A percentile compares a stretch with the other conserved stretches of the same genome.
phyloP scores from a whole-genome alignment of 345 rosid genomes.

The Gossypium sturtianum region DNA sequence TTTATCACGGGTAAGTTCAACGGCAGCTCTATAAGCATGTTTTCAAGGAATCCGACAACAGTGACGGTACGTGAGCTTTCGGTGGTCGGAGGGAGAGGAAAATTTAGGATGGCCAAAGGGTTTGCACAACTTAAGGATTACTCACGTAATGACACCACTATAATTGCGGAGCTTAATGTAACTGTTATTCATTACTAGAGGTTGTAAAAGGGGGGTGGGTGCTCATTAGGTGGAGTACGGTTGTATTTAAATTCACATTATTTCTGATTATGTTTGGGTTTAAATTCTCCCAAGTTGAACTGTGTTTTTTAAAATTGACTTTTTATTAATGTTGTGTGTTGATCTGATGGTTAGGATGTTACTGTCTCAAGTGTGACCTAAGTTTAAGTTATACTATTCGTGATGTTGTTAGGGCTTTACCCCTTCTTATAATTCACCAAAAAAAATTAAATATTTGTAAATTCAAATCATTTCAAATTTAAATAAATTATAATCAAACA shows the following conservation, averaged over 20 bases:
- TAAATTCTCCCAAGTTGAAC: too few relatives aligned
- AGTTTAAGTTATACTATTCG: rapidly evolving
- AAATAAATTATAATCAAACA: too few relatives aligned
- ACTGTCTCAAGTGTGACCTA: rapidly evolving
- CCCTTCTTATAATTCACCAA: too few relatives aligned
- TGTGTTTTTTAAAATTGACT: too few relatives aligned
- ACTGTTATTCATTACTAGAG: neutral
- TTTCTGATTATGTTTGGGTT: too few relatives aligned
- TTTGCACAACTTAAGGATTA: slow-evolving; percentile 7
- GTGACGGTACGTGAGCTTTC: neutral
- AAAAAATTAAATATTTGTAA: too few relatives aligned
- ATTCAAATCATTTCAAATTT: too few relatives aligned
- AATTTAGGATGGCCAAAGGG: slow-evolving; percentile 21
- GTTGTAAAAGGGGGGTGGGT: too few relatives aligned
- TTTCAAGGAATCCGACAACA: neutral
- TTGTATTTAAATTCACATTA: too few relatives aligned
- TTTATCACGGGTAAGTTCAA: slow-evolving; percentile 15
- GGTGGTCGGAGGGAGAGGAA: neutral
- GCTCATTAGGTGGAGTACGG: too few relatives aligned
- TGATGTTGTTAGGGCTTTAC: too few relatives aligned
- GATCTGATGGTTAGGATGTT: rapidly evolving
- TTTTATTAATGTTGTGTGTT: rapidly evolving
- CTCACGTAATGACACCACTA: neutral
- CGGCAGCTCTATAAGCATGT: neutral
- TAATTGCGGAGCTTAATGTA: neutral